These are phyloP conservation scores for Backusella australiensis DNA, from an alignment of 192 early-diverging fungal species.

Conservation along the genomic window DNA sequence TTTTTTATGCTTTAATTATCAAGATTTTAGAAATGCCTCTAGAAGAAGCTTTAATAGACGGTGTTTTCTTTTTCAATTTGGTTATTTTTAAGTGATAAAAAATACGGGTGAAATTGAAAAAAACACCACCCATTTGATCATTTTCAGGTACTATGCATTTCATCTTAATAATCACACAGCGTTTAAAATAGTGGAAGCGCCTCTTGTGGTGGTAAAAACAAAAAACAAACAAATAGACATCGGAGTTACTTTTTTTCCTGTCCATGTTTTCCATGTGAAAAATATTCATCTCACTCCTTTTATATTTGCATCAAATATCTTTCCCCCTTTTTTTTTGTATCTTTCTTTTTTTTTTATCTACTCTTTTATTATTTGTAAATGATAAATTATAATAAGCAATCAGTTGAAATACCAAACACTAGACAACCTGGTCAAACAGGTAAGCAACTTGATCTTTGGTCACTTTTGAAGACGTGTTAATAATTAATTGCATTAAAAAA, in stretches of 20 bases:
- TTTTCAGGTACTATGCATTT: neutral
- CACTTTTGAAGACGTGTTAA: neutral
- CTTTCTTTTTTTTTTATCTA: neutral
- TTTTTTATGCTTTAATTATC: neutral
- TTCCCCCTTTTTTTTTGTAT: neutral
- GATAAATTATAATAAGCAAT: slow-evolving; percentile 42
- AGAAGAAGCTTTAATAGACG: too few relatives aligned
- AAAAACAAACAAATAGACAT: neutral
- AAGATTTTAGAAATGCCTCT: too few relatives aligned
- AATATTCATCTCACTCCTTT: neutral
- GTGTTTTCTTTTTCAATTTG: too few relatives aligned
- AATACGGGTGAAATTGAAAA: neutral
- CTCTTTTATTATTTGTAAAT: neutral
- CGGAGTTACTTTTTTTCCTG: neutral
- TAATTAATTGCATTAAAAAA: neutral
- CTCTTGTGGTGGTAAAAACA: neutral
- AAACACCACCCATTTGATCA: neutral
- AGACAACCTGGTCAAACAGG: slow-evolving; percentile 50
- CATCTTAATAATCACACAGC: neutral
- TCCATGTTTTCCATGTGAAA: neutral
- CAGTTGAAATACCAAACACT: slow-evolving; percentile 46
- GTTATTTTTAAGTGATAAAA: neutral
- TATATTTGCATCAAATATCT: neutral
- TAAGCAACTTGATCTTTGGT: slow-evolving; percentile 11
- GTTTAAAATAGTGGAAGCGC: neutral